These are phyloP conservation scores for Yarrowia osloensis DNA, from an alignment of 805 yeast species.

Conservation along the genomic window DNA sequence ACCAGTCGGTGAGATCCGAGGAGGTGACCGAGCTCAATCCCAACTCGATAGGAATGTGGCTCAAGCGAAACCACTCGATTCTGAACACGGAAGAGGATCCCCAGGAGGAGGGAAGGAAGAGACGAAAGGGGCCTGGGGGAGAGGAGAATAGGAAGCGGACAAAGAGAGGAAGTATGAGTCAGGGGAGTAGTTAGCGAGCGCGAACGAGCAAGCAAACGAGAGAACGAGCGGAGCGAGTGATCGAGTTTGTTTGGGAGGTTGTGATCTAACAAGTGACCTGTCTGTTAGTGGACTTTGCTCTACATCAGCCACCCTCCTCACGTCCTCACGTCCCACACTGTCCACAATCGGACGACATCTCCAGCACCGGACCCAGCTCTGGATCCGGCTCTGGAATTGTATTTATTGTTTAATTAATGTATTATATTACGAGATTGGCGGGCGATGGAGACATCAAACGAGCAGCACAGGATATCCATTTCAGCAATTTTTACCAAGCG, in stretches of 20 bases:
- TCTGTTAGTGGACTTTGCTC: too few relatives aligned
- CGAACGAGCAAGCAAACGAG: too few relatives aligned
- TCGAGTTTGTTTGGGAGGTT: neutral
- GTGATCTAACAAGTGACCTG: neutral
- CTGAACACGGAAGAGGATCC: slow-evolving; percentile 17
- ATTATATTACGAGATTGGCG: neutral
- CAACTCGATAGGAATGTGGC: slow-evolving; percentile 29
- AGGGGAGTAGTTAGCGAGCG: slow-evolving; percentile 7
- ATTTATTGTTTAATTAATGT: slow-evolving; percentile 19
- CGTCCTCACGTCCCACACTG: neutral
- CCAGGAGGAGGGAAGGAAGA: slow-evolving; percentile 13
- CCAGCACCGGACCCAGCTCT: too few relatives aligned
- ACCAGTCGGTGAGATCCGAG: slow-evolving; percentile 9
- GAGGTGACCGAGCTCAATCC: slow-evolving; percentile 30
- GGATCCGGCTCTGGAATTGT: neutral
- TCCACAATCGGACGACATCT: neutral
- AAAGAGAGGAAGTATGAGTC: slow-evolving; percentile 9
- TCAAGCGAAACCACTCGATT: slow-evolving; percentile 12
- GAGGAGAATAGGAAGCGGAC: neutral
- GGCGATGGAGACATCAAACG: too few relatives aligned
- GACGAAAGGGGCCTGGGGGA: slow-evolving; percentile 8
- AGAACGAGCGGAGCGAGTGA: neutral
- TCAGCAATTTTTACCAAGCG: too few relatives aligned
- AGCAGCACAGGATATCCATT: too few relatives aligned
- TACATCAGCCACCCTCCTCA: too few relatives aligned